Evolutionary conservation across 768 basidiomycete species (phyloP).

Genomic region (Erythrobasidium yunnanense): DNA sequence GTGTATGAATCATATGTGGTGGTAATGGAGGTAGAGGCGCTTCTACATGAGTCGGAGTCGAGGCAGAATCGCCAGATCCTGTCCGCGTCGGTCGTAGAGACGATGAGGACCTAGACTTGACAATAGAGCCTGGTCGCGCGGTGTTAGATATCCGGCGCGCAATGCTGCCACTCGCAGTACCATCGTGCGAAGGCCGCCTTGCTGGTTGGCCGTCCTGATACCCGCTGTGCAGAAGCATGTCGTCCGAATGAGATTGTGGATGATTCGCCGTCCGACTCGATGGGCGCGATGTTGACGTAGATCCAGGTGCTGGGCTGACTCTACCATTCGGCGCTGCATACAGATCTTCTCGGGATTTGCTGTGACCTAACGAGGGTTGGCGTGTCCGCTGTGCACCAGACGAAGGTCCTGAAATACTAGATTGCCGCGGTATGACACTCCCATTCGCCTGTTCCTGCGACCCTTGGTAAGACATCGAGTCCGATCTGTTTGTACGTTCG

Average conservation of each 20-base stretch:
- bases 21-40: constrained; percentile 19
- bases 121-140: constrained; percentile 3
- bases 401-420: background rate
- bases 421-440: background rate
- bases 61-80: background rate
- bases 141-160: background rate
- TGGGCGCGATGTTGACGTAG: background rate
- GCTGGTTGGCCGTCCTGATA: no score
- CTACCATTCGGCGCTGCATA: background rate
- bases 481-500: background rate
- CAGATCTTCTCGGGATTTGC: background rate
- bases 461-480: background rate
- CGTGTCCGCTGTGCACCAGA: background rate
- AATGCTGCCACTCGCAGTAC: background rate
- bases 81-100: background rate
- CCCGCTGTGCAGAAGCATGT: no score
- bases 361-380: background rate
- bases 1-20: background rate
- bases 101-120: constrained; percentile 13
- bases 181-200: constrained; percentile 1
- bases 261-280: background rate
- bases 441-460: background rate
- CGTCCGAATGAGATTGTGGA: no score
- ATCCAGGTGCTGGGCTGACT: constrained; percentile 14
- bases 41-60: background rate